phyloP scores from a whole-genome alignment of 2,329 filamentous ascomycete genomes.

The Aureobasidium uvarum region DNA sequence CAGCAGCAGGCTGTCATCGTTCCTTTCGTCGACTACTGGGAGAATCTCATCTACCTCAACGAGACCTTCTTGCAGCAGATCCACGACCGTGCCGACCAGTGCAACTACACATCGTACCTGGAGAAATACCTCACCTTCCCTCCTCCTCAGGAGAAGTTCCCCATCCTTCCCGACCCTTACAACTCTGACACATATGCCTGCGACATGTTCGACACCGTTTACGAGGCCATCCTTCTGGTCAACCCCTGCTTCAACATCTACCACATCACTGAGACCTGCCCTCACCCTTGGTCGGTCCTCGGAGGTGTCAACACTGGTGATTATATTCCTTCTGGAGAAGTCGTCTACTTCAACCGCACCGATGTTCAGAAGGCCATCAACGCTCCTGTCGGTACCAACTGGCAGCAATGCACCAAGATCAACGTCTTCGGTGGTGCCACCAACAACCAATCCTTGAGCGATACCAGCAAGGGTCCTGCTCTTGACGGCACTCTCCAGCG shows the following conservation, averaged over 20 bases:
- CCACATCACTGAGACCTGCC: constrained; percentile 33
- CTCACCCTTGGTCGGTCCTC: constrained; percentile 28
- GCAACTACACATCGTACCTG: constrained; percentile 46
- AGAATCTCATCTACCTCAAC: constrained; percentile 29
- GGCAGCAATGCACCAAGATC: constrained; percentile 25
- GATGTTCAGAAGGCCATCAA: constrained; percentile 43
- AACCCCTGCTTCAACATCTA: constrained; percentile 41
- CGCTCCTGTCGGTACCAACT: constrained; percentile 36
- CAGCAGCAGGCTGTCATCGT: constrained; percentile 28
- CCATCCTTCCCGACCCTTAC: constrained; percentile 37
- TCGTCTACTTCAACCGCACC: constrained; percentile 40
- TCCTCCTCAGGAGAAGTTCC: constrained; percentile 30
- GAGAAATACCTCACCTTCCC: constrained; percentile 48
- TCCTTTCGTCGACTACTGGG: constrained; percentile 25
- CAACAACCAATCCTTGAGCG: constrained; percentile 21
- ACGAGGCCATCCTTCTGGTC: constrained; percentile 35
- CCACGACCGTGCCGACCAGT: constrained; percentile 43
- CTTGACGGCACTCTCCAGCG: constrained; percentile 7
- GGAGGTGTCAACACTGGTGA: constrained; percentile 30
- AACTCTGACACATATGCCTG: constrained; percentile 31
- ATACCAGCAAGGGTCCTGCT: constrained; percentile 13
- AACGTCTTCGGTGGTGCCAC: constrained; percentile 33
- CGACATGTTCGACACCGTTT: constrained; percentile 37
- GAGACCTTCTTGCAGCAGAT: constrained; percentile 27
- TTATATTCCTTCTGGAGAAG: constrained; percentile 23